Percentiles rank a stretch among this genome's conserved stretches.
These are phyloP conservation scores for Rhizophora apiculata DNA, from an alignment of 345 rosid genomes.

Conservation along the genomic window DNA sequence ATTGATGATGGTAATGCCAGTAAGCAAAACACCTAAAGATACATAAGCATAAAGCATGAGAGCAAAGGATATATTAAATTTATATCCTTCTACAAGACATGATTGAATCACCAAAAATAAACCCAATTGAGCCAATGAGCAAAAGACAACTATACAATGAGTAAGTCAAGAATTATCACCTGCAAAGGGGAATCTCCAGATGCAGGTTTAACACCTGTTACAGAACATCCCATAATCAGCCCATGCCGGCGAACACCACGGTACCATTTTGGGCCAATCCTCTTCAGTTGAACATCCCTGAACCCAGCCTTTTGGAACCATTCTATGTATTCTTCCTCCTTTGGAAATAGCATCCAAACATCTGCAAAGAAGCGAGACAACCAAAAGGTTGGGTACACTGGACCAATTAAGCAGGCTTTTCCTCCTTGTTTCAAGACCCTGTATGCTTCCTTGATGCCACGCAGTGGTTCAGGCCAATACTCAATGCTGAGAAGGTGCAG, in stretches of 20 bases:
- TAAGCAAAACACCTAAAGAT: too few species aligned
- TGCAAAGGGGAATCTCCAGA: conserved; percentile 97
- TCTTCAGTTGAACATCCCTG: conserved; percentile 79
- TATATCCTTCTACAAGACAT: too few species aligned
- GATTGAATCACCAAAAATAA: not conserved
- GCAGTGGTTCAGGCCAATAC: conserved; percentile 99
- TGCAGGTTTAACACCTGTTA: conserved; percentile 90
- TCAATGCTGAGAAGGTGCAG: conserved; percentile 61
- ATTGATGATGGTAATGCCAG: too few species aligned
- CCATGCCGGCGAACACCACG: conserved; percentile 99
- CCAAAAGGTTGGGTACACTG: conserved; percentile 96
- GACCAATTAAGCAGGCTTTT: conserved; percentile 91
- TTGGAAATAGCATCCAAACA: conserved; percentile 99
- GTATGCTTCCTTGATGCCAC: conserved; percentile 96
- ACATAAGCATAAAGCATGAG: too few species aligned
- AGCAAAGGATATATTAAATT: too few species aligned
- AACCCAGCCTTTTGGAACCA: conserved; percentile 96
- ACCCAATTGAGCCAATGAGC: too few species aligned
- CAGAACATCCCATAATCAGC: conserved; percentile 97
- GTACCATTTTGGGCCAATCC: conserved; percentile 99
- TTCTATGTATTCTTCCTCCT: conserved; percentile 97
- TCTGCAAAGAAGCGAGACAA: conserved; percentile 96
- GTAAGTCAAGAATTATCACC: conserved; percentile 40
- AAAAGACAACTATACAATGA: conserved; percentile 1
- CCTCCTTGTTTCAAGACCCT: conserved; percentile 91